Evolutionary conservation across 306 rosid genomes (phyloP).

Genomic region (Vicia faba): DNA sequence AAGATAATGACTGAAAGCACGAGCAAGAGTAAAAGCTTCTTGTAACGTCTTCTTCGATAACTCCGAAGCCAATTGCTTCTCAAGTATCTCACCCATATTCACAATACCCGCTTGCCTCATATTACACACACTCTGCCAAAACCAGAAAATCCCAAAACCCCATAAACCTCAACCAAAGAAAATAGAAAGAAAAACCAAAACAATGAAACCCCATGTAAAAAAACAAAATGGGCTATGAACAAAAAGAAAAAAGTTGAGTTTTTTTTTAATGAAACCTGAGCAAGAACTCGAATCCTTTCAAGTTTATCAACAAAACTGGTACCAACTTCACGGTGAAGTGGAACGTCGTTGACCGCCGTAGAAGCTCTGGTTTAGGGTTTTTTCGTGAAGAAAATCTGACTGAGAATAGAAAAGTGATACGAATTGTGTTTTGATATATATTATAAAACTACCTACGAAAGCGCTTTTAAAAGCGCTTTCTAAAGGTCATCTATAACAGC

Average conservation of each 20-base stretch:
- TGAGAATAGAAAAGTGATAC: no score
- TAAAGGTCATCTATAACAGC: no score
- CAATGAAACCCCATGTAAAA: background rate
- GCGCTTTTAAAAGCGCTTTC: no score
- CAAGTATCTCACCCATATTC: conserved; percentile 73
- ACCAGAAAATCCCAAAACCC: background rate
- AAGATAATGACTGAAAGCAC: conserved; percentile 89
- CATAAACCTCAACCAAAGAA: background rate
- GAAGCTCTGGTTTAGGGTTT: no score
- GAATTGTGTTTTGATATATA: no score
- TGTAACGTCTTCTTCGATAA: conserved; percentile 80
- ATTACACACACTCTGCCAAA: conserved; percentile 73
- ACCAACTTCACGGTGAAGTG: conserved; percentile 84
- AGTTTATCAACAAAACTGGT: conserved; percentile 58
- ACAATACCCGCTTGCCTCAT: conserved; percentile 90
- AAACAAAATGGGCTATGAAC: background rate
- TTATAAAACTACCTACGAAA: no score
- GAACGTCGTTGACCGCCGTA: conserved; percentile 75
- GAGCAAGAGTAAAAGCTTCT: conserved; percentile 84
- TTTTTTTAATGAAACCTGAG: conserved; percentile 57
- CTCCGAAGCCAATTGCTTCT: conserved; percentile 86
- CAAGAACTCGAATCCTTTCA: conserved; percentile 73
- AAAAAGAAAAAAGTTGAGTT: background rate
- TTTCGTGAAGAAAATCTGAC: no score
- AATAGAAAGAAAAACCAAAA: background rate